These are phyloP conservation scores for Vigna unguiculata DNA, from an alignment of 306 rosid species.

Conservation along the genomic window DNA sequence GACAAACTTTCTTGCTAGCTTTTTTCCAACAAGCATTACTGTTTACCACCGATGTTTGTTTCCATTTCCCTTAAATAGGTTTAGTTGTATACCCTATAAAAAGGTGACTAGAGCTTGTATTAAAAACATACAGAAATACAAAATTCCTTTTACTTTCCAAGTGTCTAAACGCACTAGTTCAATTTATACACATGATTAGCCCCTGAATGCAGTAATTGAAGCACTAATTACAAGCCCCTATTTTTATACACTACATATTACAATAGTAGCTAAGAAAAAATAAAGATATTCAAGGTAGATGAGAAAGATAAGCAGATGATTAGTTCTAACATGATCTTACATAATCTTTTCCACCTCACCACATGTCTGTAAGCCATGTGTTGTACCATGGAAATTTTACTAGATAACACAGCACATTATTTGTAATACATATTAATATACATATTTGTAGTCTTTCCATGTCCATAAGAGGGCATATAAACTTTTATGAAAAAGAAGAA, in stretches of 20 bases:
- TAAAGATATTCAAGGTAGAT: slow-evolving; percentile 4
- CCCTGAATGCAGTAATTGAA: not conserved
- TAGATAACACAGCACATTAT: not conserved
- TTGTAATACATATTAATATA: not conserved
- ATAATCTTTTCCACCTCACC: not conserved
- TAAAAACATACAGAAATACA: not conserved
- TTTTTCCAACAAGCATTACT: too few relatives aligned
- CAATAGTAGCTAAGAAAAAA: not conserved
- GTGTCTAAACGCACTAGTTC: not conserved
- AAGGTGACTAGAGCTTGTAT: not conserved
- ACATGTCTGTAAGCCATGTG: not conserved
- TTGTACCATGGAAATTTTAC: not conserved
- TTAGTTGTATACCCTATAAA: not conserved
- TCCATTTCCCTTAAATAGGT: not conserved
- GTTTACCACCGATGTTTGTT: not conserved
- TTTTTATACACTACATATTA: not conserved
- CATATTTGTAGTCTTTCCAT: not conserved
- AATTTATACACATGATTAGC: not conserved
- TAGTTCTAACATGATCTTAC: too few relatives aligned
- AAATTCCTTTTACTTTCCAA: not conserved
- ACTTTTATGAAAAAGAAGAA: slow-evolving; percentile 10
- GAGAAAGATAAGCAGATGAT: not conserved
- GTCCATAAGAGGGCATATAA: not conserved
- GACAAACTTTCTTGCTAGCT: too few relatives aligned
- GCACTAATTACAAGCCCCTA: not conserved